Evolutionary conservation across 495 filamentous ascomycete species (phyloP).

Genomic region (Xylaria venustula): DNA sequence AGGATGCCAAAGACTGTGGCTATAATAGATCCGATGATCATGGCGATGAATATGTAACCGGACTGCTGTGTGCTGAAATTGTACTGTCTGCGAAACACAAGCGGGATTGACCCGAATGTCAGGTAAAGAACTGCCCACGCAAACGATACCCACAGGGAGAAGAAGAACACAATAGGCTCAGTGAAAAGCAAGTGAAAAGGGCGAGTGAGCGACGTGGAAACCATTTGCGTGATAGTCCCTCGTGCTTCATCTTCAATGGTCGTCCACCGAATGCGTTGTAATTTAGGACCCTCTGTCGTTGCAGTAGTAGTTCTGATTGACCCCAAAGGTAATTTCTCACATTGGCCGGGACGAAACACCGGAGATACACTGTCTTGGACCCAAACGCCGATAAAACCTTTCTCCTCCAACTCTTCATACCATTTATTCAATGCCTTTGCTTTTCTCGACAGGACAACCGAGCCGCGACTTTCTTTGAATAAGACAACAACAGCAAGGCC

Average conservation of each 20-base stretch:
- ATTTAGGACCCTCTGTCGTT: slow-evolving; percentile 15
- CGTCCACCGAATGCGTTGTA: slow-evolving; percentile 75
- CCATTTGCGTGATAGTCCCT: slow-evolving; percentile 65
- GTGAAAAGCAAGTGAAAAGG: slow-evolving; percentile 87
- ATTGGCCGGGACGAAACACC: neutral
- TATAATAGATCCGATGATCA: slow-evolving; percentile 65
- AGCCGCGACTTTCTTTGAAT: slow-evolving; percentile 82
- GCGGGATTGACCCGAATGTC: slow-evolving; percentile 72
- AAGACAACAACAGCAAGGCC: slow-evolving; percentile 62
- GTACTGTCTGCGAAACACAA: slow-evolving; percentile 72
- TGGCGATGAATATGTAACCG: slow-evolving; percentile 70
- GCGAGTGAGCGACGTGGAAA: slow-evolving; percentile 70
- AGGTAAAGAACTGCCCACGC: slow-evolving; percentile 90
- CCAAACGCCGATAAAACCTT: slow-evolving; percentile 63
- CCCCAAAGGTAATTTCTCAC: slow-evolving; percentile 24
- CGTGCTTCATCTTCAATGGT: slow-evolving; percentile 82
- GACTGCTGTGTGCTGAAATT: slow-evolving; percentile 65
- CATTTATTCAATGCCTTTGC: slow-evolving; percentile 72
- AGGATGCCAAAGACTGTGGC: slow-evolving; percentile 73
- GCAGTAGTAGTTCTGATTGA: slow-evolving; percentile 29
- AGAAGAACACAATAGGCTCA: slow-evolving; percentile 93
- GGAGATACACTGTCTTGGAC: slow-evolving; percentile 12
- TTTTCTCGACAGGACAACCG: slow-evolving; percentile 76
- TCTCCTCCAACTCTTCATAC: slow-evolving; percentile 69
- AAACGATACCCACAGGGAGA: slow-evolving; percentile 88